Conservation (phyloP, 2,329 filamentous ascomycete genomes). For the Colletotrichum sp. region DNA sequence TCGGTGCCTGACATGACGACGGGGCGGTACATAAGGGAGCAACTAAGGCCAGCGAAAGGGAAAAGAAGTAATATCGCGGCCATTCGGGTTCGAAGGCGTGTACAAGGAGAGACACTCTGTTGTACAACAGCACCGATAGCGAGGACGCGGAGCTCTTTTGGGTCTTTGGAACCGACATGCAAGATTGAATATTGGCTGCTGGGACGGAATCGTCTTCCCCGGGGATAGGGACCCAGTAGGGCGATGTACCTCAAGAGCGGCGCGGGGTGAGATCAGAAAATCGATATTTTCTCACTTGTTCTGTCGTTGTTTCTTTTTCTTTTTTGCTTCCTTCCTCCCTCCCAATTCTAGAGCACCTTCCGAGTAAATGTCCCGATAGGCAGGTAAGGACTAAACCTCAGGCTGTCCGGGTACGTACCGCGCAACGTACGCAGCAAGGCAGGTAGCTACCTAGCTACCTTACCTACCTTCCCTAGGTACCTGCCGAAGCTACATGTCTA, state of each 20-base stretch:
- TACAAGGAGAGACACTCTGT: not conserved
- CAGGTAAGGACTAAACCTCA: not conserved
- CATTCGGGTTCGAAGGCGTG: not conserved
- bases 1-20: slow-evolving; percentile 18
- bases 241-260: not conserved
- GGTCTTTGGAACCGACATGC: not conserved
- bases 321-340: not conserved
- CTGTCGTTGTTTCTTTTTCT: not conserved
- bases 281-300: not conserved
- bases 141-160: not conserved
- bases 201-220: not conserved
- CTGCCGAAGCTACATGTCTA: not conserved
- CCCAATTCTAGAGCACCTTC: not conserved
- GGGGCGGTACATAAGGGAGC: not conserved
- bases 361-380: not conserved
- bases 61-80: not conserved
- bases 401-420: not conserved
- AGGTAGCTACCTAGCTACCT: not conserved
- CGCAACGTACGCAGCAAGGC: not conserved
- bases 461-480: not conserved
- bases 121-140: not conserved
- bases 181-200: not conserved
- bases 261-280: not conserved
- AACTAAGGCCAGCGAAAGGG: not conserved
- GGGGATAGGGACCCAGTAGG: not conserved